Percentiles rank a stretch among this genome's conserved stretches.
Conservation (phyloP, 169 alveolate genomes). For the Condylostoma magnum region DNA sequence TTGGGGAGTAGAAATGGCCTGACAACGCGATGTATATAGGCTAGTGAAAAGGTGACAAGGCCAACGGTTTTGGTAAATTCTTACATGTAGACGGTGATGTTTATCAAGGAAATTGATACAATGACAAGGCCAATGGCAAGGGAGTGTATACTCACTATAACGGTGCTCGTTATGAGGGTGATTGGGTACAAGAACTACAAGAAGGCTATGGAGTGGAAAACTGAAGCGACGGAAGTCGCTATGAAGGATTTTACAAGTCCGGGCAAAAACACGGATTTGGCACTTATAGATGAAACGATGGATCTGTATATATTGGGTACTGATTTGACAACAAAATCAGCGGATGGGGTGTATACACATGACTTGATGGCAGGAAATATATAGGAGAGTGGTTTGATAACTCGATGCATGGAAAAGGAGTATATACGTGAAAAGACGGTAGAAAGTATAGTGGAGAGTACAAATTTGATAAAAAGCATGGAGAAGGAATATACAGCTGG, state of each 20-base stretch:
- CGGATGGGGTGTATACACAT: constrained; percentile 41
- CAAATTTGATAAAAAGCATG: constrained; percentile 55
- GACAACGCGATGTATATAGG: neutral
- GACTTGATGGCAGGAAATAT: constrained; percentile 47
- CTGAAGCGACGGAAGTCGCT: constrained; percentile 64
- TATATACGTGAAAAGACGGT: constrained; percentile 59
- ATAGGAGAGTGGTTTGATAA: constrained; percentile 49
- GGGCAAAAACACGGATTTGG: constrained; percentile 45
- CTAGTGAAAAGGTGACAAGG: constrained; percentile 37
- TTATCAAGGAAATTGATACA: constrained; percentile 69
- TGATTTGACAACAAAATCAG: constrained; percentile 38
- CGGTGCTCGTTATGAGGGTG: constrained; percentile 47
- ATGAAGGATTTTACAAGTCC: constrained; percentile 44
- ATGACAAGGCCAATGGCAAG: constrained; percentile 65
- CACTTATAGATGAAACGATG: constrained; percentile 43
- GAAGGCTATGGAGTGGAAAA: constrained; percentile 58
- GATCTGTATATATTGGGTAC: neutral
- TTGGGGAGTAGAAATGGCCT: neutral
- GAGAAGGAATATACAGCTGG: constrained; percentile 68
- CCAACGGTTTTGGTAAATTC: constrained; percentile 58
- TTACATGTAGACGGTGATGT: constrained; percentile 68
- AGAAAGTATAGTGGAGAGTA: constrained; percentile 62
- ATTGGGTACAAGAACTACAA: constrained; percentile 45
- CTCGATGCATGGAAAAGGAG: constrained; percentile 51
- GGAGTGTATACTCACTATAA: constrained; percentile 63